Conservation (phyloP, 2,329 filamentous ascomycete genomes). For the Clonostachys byssicola region DNA sequence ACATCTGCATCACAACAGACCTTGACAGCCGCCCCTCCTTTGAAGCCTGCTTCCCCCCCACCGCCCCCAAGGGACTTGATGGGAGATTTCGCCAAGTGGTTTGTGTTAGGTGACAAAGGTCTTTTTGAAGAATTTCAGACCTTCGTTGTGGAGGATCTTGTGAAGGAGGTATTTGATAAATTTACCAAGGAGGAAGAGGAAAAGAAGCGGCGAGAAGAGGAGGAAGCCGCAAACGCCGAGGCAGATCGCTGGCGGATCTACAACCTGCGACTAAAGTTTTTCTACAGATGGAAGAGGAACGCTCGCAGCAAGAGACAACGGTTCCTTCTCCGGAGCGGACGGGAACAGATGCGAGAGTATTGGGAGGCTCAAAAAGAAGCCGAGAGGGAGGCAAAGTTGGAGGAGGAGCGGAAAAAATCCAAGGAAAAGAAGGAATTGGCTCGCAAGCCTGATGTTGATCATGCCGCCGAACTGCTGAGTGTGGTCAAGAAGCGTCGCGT, state of each 20-base stretch:
- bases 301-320: constrained; percentile 43
- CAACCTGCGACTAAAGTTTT: constrained; percentile 48
- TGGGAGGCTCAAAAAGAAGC: constrained; percentile 29
- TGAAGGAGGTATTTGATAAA: constrained; percentile 33
- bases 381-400: constrained; percentile 23
- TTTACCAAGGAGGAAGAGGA: constrained; percentile 34
- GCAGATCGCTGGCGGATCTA: constrained; percentile 43
- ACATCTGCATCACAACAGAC: too few relatives aligned
- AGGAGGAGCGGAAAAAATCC: constrained; percentile 1
- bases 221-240: constrained; percentile 37
- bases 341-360: constrained; percentile 44
- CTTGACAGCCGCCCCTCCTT: too few relatives aligned
- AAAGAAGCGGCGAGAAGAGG: constrained; percentile 39
- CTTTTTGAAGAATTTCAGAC: constrained; percentile 46
- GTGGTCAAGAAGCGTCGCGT: constrained; percentile 22
- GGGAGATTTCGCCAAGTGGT: constrained; percentile 48
- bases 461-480: constrained; percentile 25
- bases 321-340: constrained; percentile 44
- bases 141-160: constrained; percentile 37
- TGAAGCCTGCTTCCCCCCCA: too few relatives aligned
- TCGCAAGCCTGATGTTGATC: constrained; percentile 14
- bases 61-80: constrained; percentile 32
- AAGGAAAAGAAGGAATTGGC: constrained; percentile 13
- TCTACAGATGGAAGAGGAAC: constrained; percentile 50
- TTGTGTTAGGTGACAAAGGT: constrained; percentile 47